phyloP scores from a whole-genome alignment of 2,329 filamentous ascomycete genomes.

The Aspergillus arachidicola region DNA sequence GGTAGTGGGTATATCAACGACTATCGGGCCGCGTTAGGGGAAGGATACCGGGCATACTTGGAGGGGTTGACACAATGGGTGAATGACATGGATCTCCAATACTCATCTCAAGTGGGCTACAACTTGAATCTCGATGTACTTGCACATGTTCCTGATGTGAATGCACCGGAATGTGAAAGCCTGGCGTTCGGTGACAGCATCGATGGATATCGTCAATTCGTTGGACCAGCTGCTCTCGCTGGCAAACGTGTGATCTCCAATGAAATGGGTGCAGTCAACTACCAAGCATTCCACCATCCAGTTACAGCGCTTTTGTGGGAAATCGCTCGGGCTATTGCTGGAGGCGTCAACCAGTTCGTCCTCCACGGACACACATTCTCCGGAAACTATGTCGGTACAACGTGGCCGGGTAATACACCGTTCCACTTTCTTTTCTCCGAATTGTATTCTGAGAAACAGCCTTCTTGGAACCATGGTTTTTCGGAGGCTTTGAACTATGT shows the following conservation, averaged over 20 bases:
- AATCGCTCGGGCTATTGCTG: slow-evolving; percentile 44
- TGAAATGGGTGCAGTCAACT: slow-evolving; percentile 37
- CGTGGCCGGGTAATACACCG: slow-evolving; percentile 52
- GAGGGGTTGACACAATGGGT: slow-evolving; percentile 33
- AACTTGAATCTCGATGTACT: slow-evolving; percentile 45
- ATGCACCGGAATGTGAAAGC: slow-evolving; percentile 44
- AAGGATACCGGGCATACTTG: slow-evolving; percentile 30
- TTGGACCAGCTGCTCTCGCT: slow-evolving; percentile 43
- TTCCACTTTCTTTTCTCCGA: slow-evolving; percentile 49
- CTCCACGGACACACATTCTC: slow-evolving; percentile 50
- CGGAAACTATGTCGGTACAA: slow-evolving; percentile 48
- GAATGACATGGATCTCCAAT: slow-evolving; percentile 33
- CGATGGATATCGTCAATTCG: slow-evolving; percentile 44
- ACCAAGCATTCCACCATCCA: slow-evolving; percentile 27
- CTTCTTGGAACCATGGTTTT: slow-evolving; percentile 21
- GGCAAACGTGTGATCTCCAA: slow-evolving; percentile 42
- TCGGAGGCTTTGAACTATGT: slow-evolving; percentile 20
- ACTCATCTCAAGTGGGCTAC: slow-evolving; percentile 42
- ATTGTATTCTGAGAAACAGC: slow-evolving; percentile 22
- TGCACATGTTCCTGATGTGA: slow-evolving; percentile 34
- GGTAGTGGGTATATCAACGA: slow-evolving; percentile 14
- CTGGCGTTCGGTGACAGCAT: slow-evolving; percentile 37
- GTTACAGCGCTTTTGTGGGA: slow-evolving; percentile 36
- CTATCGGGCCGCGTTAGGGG: slow-evolving; percentile 7
- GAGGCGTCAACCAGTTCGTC: slow-evolving; percentile 48